Percentiles rank a stretch among this genome's conserved stretches.
Evolutionary conservation across 23 red algal genomes (phyloP).

Genomic region (Gracilaria gracilis): DNA sequence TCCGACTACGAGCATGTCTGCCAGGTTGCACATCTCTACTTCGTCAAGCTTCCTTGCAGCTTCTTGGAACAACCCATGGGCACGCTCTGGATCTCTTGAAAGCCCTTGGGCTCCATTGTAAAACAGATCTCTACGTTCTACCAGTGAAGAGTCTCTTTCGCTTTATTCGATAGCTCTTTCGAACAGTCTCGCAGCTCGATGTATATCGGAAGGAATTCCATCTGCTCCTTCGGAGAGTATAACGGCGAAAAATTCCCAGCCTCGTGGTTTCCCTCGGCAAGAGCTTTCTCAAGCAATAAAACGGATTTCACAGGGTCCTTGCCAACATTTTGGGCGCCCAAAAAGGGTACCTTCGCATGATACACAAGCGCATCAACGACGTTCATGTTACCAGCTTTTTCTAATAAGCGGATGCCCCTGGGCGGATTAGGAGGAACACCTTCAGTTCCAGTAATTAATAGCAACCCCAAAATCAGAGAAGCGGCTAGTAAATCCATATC

Average conservation of each 20-base stretch:
- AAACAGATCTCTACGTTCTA: not conserved
- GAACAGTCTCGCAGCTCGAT: not conserved
- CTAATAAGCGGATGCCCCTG: not conserved
- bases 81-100: not conserved
- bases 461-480: not conserved
- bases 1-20: not conserved
- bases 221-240: slow-evolving; percentile 7
- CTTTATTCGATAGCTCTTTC: slow-evolving; percentile 1
- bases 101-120: not conserved
- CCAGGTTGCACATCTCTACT: not conserved
- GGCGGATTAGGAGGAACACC: not conserved
- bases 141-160: not conserved
- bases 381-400: not conserved
- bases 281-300: slow-evolving; percentile 2
- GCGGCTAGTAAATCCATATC: not conserved
- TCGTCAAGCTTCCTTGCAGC: not conserved
- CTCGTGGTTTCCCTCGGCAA: not conserved
- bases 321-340: not conserved
- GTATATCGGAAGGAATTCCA: not conserved
- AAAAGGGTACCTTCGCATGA: not conserved
- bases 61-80: not conserved
- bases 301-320: not conserved
- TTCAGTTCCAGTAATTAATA: not conserved
- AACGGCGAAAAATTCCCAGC: not conserved
- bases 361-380: not conserved